phyloP scores from a whole-genome alignment of 305 asterid species.

The Coffea humblotiana region DNA sequence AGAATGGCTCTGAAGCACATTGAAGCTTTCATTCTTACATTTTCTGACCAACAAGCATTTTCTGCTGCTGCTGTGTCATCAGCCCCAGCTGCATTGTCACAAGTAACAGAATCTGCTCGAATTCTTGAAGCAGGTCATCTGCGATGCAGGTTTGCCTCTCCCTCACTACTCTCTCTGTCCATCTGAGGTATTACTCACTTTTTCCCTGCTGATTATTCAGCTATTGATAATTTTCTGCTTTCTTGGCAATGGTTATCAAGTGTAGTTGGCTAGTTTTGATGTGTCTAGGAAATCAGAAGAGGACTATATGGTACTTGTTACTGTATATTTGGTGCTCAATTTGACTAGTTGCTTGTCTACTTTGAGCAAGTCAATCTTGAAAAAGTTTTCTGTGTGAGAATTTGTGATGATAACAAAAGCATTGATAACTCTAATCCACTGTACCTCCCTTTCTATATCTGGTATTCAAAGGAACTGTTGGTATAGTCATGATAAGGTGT shows the following conservation, averaged over 20 bases:
- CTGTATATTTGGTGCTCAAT: not conserved
- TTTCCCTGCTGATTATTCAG: not conserved
- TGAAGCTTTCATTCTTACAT: constrained; percentile 67
- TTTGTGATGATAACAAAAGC: not conserved
- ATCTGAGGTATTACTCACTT: not conserved
- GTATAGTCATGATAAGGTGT: not conserved
- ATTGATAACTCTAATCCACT: not conserved
- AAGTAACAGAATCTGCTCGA: constrained; percentile 77
- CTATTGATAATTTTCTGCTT: not conserved
- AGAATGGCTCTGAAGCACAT: constrained; percentile 74
- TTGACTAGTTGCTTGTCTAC: not conserved
- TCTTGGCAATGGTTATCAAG: not conserved
- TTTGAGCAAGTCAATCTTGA: not conserved
- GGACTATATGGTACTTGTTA: not conserved
- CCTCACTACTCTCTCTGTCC: not conserved
- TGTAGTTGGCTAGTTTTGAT: not conserved
- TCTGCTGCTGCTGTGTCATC: constrained; percentile 76
- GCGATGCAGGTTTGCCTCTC: constrained; percentile 76
- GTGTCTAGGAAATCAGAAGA: not conserved
- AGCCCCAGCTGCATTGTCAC: constrained; percentile 69
- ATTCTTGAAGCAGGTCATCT: constrained; percentile 96
- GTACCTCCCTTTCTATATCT: not conserved
- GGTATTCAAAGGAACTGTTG: not conserved
- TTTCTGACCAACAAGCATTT: constrained; percentile 76
- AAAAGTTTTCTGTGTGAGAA: not conserved